These are phyloP conservation scores for Exophiala bonariae DNA, from an alignment of 2,329 filamentous ascomycete genomes.

Conservation along the genomic window DNA sequence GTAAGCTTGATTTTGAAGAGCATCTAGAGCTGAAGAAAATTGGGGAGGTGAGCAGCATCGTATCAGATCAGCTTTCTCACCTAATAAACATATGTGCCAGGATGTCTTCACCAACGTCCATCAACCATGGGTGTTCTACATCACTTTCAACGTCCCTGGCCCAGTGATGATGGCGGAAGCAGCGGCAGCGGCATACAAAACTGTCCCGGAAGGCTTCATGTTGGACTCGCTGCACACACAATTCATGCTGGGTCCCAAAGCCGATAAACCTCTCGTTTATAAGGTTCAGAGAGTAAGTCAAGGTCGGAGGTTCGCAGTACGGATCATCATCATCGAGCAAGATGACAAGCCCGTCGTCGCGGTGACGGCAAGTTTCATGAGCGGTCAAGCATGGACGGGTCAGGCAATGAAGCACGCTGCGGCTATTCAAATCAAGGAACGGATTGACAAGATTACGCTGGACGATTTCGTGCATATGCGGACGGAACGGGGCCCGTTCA, in stretches of 20 bases:
- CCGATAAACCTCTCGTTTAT: constrained; percentile 16
- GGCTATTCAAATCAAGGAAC: constrained; percentile 9
- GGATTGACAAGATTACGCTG: constrained; percentile 20
- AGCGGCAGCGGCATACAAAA: constrained; percentile 24
- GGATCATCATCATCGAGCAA: constrained; percentile 21
- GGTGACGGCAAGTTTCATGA: constrained; percentile 23
- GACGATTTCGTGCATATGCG: constrained; percentile 23
- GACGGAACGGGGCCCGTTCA: constrained; percentile 21
- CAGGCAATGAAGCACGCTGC: constrained; percentile 22
- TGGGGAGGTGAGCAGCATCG: constrained; percentile 12
- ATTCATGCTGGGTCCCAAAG: constrained; percentile 23
- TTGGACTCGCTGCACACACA: constrained; percentile 26
- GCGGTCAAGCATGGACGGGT: constrained; percentile 19
- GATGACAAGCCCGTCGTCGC: constrained; percentile 14
- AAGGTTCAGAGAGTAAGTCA: constrained; percentile 23
- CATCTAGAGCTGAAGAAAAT: constrained; percentile 21
- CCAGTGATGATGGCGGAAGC: constrained; percentile 26
- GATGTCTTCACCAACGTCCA: constrained; percentile 23
- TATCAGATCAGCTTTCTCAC: neutral
- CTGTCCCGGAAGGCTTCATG: constrained; percentile 19
- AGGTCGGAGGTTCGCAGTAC: constrained; percentile 23
- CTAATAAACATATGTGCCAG: constrained; percentile 3
- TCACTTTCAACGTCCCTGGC: constrained; percentile 23
- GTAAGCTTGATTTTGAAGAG: constrained; percentile 20
- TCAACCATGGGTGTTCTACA: constrained; percentile 25